phyloP scores from a whole-genome alignment of 2,329 filamentous ascomycete genomes.

The Xylaria arbuscula region DNA sequence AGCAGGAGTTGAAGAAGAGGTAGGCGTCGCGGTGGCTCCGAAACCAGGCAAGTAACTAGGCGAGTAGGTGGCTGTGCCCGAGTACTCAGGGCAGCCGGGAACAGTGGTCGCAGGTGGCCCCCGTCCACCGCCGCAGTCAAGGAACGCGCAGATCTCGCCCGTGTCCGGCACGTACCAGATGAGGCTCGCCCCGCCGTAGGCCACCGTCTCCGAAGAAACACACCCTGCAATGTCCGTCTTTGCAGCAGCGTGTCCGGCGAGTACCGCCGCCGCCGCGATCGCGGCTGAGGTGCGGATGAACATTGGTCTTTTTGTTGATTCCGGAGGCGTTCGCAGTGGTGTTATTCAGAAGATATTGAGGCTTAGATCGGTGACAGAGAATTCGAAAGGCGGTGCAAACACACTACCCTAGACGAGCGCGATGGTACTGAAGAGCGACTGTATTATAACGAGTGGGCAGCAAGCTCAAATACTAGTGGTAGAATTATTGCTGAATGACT shows the following conservation, averaged over 20 bases:
- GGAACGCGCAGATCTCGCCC: slow-evolving; percentile 71
- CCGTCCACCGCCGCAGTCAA: slow-evolving; percentile 75
- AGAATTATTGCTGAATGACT: background rate
- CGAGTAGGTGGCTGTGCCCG: slow-evolving; percentile 65
- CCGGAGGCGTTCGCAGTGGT: background rate
- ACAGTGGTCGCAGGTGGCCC: slow-evolving; percentile 72
- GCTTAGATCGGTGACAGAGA: background rate
- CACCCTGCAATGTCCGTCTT: slow-evolving; percentile 61
- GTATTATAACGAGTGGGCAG: slow-evolving; percentile 11
- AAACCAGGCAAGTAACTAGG: slow-evolving; percentile 60
- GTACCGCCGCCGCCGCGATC: slow-evolving; percentile 35
- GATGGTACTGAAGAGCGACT: background rate
- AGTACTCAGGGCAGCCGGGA: slow-evolving; percentile 68
- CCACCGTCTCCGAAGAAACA: slow-evolving; percentile 53
- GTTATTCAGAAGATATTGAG: background rate
- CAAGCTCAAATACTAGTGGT: background rate
- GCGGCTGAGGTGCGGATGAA: slow-evolving; percentile 19
- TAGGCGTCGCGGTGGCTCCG: slow-evolving; percentile 34
- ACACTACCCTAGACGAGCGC: background rate
- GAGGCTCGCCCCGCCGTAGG: slow-evolving; percentile 56
- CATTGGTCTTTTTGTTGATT: slow-evolving; percentile 10
- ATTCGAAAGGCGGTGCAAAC: background rate
- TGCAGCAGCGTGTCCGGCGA: slow-evolving; percentile 53
- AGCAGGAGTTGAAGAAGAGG: slow-evolving; percentile 23
- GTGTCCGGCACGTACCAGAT: slow-evolving; percentile 72